These are phyloP conservation scores for Tulasnella sp. DNA, from an alignment of 768 basidiomycete genomes.

Conservation along the genomic window DNA sequence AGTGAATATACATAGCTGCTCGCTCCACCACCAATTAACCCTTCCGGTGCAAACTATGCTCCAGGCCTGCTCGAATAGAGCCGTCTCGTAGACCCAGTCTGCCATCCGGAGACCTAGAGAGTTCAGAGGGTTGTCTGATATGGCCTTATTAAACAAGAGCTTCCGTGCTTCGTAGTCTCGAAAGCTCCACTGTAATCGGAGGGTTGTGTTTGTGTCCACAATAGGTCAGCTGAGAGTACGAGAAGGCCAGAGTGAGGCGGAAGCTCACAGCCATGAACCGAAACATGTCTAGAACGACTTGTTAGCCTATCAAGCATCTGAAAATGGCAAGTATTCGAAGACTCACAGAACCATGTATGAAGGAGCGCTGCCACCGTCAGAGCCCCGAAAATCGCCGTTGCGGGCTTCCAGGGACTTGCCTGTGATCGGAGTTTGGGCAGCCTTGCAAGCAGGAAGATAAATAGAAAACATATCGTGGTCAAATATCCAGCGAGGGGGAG, in stretches of 20 bases:
- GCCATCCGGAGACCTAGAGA: conserved; percentile 29
- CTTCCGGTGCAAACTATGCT: conserved; percentile 34
- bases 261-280: conserved; percentile 33
- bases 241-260: not conserved
- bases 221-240: not conserved
- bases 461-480: no score
- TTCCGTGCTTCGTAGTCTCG: conserved; percentile 30
- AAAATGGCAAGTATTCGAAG: not conserved
- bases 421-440: no score
- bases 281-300: conserved; percentile 34
- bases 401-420: no score
- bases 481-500: no score
- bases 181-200: conserved; percentile 43
- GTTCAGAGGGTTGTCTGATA: conserved; percentile 16
- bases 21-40: conserved; percentile 59
- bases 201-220: not conserved
- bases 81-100: conserved; percentile 43
- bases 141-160: conserved; percentile 6
- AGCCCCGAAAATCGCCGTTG: not conserved
- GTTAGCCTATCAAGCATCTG: not conserved
- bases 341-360: conserved; percentile 44
- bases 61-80: conserved; percentile 53
- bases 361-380: conserved; percentile 31
- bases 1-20: conserved; percentile 51
- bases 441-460: no score